Evolutionary conservation across 805 yeast genomes (phyloP).

Genomic region (Wickerhamiella sorbophila): DNA sequence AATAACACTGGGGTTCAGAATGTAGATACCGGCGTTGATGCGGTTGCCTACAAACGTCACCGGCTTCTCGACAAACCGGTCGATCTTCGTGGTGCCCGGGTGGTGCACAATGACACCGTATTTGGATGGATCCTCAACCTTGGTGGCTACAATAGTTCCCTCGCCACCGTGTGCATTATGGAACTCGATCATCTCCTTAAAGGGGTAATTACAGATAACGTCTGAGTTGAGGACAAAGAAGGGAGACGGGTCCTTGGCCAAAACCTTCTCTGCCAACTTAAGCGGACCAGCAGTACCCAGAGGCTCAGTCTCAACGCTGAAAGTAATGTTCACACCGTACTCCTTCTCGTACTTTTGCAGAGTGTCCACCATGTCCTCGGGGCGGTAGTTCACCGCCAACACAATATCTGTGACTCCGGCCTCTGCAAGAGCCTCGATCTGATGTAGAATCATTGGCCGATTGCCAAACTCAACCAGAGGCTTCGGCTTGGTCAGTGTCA

Average conservation of each 20-base stretch:
- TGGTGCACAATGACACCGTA: conserved; percentile 99
- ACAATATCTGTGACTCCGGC: conserved; percentile 99
- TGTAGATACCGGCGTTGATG: conserved; percentile 97
- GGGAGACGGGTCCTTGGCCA: conserved; percentile 90
- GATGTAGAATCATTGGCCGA: conserved; percentile 98
- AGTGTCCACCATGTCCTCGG: conserved; percentile 96
- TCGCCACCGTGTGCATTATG: conserved; percentile 93
- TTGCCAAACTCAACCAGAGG: conserved; percentile 96
- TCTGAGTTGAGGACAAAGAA: conserved; percentile 97
- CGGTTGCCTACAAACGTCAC: conserved; percentile 99
- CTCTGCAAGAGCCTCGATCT: conserved; percentile 91
- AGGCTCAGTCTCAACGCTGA: conserved; percentile 98
- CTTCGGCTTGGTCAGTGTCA: conserved; percentile 87
- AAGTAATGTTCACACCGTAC: conserved; percentile 89
- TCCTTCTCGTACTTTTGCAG: conserved; percentile 86
- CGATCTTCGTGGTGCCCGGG: conserved; percentile 87
- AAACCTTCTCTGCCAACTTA: conserved; percentile 86
- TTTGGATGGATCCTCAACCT: conserved; percentile 98
- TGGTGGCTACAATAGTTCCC: conserved; percentile 98
- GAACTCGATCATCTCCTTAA: conserved; percentile 79
- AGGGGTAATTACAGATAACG: conserved; percentile 97
- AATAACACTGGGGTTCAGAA: conserved; percentile 92
- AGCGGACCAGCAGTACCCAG: conserved; percentile 99
- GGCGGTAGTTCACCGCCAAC: conserved; percentile 96
- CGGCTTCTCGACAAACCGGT: conserved; percentile 98